Evolutionary conservation across 495 filamentous ascomycete genomes (phyloP).

Genomic region (Chaetomidium leptoderma): DNA sequence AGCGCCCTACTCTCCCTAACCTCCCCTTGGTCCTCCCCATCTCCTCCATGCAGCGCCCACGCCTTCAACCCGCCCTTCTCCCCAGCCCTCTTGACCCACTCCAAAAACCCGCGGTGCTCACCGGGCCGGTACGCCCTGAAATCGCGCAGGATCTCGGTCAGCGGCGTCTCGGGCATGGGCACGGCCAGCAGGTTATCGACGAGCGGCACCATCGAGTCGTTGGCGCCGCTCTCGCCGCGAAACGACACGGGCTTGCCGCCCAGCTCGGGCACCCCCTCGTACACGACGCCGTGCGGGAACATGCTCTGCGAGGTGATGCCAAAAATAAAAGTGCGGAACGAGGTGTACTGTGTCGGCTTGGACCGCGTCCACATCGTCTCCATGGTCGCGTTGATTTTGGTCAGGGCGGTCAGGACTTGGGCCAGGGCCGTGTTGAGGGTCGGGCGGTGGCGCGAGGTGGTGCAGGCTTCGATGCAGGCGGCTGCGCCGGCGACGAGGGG

Average conservation of each 20-base stretch:
- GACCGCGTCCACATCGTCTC: constrained; percentile 86
- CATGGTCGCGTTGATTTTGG: constrained; percentile 71
- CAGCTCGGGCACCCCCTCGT: constrained; percentile 76
- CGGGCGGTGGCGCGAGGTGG: constrained; percentile 29
- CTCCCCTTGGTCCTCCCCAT: constrained; percentile 22
- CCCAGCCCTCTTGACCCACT: constrained; percentile 58
- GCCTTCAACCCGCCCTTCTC: constrained; percentile 54
- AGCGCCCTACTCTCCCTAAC: constrained; percentile 45
- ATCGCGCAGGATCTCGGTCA: constrained; percentile 78
- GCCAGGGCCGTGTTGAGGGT: constrained; percentile 60
- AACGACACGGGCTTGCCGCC: constrained; percentile 64
- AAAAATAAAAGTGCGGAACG: constrained; percentile 91
- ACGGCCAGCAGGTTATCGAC: constrained; percentile 79
- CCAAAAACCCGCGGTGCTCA: constrained; percentile 79
- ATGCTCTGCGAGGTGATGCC: constrained; percentile 84
- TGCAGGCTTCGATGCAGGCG: constrained; percentile 57
- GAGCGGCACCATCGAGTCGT: constrained; percentile 82
- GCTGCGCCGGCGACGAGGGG: constrained; percentile 64
- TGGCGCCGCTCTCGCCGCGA: constrained; percentile 84
- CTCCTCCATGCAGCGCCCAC: constrained; percentile 55
- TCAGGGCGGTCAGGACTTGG: constrained; percentile 58
- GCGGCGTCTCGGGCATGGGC: constrained; percentile 74
- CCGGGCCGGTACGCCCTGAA: constrained; percentile 81
- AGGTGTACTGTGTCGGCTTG: constrained; percentile 70
- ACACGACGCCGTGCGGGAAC: constrained; percentile 86